A percentile compares a stretch with the other conserved stretches of the same genome.
These are phyloP conservation scores for Stagonosporopsis rhizophila DNA, from an alignment of 2,329 filamentous ascomycete genomes.

Conservation along the genomic window DNA sequence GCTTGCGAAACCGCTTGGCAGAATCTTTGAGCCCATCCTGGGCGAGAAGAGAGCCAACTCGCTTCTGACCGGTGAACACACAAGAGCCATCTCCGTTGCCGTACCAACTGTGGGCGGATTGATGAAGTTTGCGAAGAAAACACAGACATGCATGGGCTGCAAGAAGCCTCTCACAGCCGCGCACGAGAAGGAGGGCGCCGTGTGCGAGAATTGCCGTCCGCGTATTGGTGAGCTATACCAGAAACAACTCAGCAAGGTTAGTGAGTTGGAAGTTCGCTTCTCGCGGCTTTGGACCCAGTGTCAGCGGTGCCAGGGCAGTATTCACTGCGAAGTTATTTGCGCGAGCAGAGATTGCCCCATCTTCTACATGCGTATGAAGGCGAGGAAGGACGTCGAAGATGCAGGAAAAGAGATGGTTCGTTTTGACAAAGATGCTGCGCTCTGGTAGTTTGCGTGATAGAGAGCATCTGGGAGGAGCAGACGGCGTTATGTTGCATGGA, in stretches of 20 bases:
- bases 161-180: slow-evolving; percentile 90
- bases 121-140: slow-evolving; percentile 99
- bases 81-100: slow-evolving; percentile 89
- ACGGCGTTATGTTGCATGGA: slow-evolving; percentile 12
- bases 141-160: slow-evolving; percentile 97
- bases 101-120: slow-evolving; percentile 89
- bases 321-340: slow-evolving; percentile 98
- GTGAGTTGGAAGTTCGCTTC: slow-evolving; percentile 92
- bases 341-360: slow-evolving; percentile 96
- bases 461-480: neutral
- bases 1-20: slow-evolving; percentile 87
- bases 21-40: slow-evolving; percentile 97
- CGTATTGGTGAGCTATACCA: slow-evolving; percentile 92
- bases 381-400: slow-evolving; percentile 98
- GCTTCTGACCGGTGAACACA: slow-evolving; percentile 90
- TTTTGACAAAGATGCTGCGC: slow-evolving; percentile 85
- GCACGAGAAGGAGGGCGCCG: slow-evolving; percentile 81
- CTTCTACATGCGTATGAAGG: slow-evolving; percentile 99
- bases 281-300: slow-evolving; percentile 97
- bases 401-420: slow-evolving; percentile 85
- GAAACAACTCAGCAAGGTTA: slow-evolving; percentile 85
- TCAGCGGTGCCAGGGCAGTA: slow-evolving; percentile 94
- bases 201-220: slow-evolving; percentile 84
- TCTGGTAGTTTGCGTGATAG: slow-evolving; percentile 58
- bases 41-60: slow-evolving; percentile 90